Percentiles rank a stretch among this genome's conserved stretches.
Conservation (phyloP, 1,139 yeast genomes). For the Kodamaea sp. region DNA sequence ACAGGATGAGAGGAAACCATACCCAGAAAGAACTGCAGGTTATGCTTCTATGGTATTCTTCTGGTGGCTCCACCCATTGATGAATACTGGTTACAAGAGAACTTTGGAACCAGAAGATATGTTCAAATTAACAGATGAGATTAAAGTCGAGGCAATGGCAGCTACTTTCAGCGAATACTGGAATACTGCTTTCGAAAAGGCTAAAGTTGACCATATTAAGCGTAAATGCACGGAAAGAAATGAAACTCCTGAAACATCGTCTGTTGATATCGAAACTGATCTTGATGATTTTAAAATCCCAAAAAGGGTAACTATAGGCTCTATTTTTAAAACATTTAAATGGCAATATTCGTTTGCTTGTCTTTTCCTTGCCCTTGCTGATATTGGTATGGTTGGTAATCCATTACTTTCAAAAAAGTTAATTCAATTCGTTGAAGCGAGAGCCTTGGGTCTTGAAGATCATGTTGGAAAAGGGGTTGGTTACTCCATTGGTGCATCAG, state of each 20-base stretch:
- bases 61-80: constrained; percentile 49
- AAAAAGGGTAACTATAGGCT: constrained; percentile 14
- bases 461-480: constrained; percentile 32
- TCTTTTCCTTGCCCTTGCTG: constrained; percentile 18
- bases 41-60: constrained; percentile 40
- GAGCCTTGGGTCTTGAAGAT: constrained; percentile 20
- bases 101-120: constrained; percentile 47
- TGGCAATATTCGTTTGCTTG: constrained; percentile 23
- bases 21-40: constrained; percentile 34
- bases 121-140: constrained; percentile 35
- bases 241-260: constrained; percentile 20
- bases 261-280: constrained; percentile 23
- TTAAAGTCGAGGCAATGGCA: constrained; percentile 37
- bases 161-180: constrained; percentile 25
- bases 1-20: constrained; percentile 37
- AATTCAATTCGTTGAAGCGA: constrained; percentile 38
- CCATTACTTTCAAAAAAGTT: constrained; percentile 40
- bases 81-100: constrained; percentile 49
- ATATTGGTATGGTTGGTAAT: constrained; percentile 18
- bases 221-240: constrained; percentile 24
- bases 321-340: constrained; percentile 29
- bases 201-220: constrained; percentile 18
- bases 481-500: constrained; percentile 24
- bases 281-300: constrained; percentile 18
- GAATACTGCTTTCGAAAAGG: constrained; percentile 18